phyloP scores from a whole-genome alignment of 208 protist species.

The Tritrichomonas musculus region DNA sequence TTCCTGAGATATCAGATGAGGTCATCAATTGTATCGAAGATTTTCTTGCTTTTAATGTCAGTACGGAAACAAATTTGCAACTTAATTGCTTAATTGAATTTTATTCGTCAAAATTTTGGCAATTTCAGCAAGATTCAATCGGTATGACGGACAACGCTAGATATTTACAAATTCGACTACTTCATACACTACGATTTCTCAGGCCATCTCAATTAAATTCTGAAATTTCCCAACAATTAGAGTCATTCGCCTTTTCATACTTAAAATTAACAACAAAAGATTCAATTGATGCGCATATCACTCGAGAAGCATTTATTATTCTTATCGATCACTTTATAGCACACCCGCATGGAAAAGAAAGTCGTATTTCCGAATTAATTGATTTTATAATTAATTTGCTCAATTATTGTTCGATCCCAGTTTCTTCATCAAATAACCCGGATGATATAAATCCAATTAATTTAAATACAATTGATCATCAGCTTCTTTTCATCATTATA shows the following conservation, averaged over 20 bases:
- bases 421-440: no score
- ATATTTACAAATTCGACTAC: background rate
- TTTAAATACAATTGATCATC: background rate
- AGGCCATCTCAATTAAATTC: background rate
- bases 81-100: background rate
- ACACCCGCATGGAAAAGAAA: background rate
- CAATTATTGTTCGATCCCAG: no score
- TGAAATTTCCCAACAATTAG: background rate
- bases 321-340: background rate
- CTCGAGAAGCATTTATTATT: background rate
- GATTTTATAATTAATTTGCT: background rate
- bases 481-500: background rate
- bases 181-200: background rate
- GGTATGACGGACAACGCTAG: background rate
- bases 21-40: background rate
- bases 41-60: background rate
- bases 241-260: background rate
- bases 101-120: background rate
- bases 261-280: background rate
- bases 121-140: background rate
- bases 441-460: no score
- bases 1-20: background rate
- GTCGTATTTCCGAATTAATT: background rate
- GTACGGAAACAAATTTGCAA: background rate
- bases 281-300: no score